phyloP scores from a whole-genome alignment of 768 basidiomycete genomes.

The Tylopilus cervinicoccineus region DNA sequence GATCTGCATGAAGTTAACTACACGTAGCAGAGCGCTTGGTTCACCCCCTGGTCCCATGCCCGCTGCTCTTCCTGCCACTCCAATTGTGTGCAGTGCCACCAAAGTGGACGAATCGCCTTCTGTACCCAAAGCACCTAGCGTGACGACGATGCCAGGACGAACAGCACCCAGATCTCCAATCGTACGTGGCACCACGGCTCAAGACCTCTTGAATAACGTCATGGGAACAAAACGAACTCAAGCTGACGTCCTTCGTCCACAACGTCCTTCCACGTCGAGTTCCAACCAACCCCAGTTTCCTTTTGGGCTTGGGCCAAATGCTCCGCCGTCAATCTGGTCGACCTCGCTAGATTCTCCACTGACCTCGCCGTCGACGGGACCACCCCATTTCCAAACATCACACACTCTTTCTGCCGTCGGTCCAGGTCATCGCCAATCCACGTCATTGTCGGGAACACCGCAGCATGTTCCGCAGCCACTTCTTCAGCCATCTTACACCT shows the following conservation, averaged over 20 bases:
- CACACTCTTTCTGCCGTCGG: constrained; percentile 9
- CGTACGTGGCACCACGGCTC: constrained; percentile 50
- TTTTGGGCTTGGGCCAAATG: constrained; percentile 49
- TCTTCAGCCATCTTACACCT: constrained; percentile 9
- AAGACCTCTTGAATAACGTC: constrained; percentile 57
- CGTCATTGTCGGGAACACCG: constrained; percentile 12
- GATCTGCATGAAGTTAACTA: constrained; percentile 5
- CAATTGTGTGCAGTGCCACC: constrained; percentile 4
- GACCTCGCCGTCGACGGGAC: not conserved
- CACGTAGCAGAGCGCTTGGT: constrained; percentile 13
- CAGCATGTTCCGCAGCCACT: constrained; percentile 16
- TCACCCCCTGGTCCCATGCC: constrained; percentile 15
- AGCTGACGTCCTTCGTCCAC: constrained; percentile 15
- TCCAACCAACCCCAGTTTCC: constrained; percentile 42
- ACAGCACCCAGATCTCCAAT: constrained; percentile 23
- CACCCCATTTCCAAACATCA: constrained; percentile 9
- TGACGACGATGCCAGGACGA: constrained; percentile 18
- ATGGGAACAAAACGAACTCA: constrained; percentile 19
- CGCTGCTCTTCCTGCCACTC: constrained; percentile 19
- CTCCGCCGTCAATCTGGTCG: constrained; percentile 66
- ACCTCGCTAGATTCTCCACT: constrained; percentile 47
- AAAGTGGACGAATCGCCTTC: constrained; percentile 4
- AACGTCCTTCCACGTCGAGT: constrained; percentile 20
- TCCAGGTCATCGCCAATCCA: constrained; percentile 14
- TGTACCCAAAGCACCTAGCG: not conserved